Percentiles rank a stretch among this genome's conserved stretches.
These are phyloP conservation scores for Zasmidium angulare DNA, from an alignment of 2,329 filamentous ascomycete species.

Conservation along the genomic window DNA sequence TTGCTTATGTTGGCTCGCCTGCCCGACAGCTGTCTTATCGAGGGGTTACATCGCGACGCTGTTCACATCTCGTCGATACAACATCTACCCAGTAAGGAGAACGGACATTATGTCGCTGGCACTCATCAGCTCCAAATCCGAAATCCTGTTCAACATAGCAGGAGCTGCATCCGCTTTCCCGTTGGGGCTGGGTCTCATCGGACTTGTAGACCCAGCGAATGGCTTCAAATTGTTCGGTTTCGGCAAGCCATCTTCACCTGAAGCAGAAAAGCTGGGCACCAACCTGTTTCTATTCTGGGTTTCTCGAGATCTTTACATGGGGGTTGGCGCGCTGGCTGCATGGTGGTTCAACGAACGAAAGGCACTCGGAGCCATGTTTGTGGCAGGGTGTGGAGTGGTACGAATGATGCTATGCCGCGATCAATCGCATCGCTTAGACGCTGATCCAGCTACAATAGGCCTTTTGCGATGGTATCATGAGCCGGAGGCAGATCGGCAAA, in stretches of 20 bases:
- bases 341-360: not conserved
- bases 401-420: not conserved
- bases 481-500: not conserved
- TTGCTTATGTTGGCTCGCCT: too few species aligned
- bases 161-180: not conserved
- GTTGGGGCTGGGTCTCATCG: not conserved
- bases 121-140: not conserved
- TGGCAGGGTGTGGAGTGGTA: not conserved
- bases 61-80: too few species aligned
- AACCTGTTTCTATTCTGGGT: slow-evolving; percentile 1
- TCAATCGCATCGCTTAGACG: not conserved
- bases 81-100: too few species aligned
- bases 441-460: not conserved
- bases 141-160: not conserved
- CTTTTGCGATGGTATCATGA: not conserved
- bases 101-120: not conserved
- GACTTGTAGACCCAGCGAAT: not conserved
- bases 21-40: too few species aligned
- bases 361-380: not conserved
- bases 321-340: not conserved
- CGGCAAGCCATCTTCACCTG: not conserved
- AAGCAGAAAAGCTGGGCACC: not conserved
- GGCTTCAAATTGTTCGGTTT: not conserved
- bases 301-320: slow-evolving; percentile 4
- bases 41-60: too few species aligned